phyloP scores from a whole-genome alignment of 805 yeast species.

The Wickerhamiella siamensis region DNA sequence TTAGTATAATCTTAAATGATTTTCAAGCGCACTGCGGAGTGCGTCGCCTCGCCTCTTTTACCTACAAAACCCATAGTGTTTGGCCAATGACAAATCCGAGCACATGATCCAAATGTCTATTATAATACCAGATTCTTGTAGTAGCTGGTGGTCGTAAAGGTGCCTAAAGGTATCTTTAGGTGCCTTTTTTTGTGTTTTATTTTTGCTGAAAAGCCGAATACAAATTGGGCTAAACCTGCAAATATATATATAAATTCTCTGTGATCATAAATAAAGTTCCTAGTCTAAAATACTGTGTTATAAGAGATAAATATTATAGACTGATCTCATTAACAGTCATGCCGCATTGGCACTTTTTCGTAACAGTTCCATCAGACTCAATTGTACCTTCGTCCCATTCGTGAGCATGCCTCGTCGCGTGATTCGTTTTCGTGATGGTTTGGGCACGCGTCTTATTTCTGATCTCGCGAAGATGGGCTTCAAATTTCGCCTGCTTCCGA shows the following conservation, averaged over 20 bases:
- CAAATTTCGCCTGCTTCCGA: slow-evolving; percentile 66
- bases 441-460: slow-evolving; percentile 85
- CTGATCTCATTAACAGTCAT: slow-evolving; percentile 12
- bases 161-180: no score
- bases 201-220: no score
- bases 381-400: slow-evolving; percentile 39
- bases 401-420: slow-evolving; percentile 50
- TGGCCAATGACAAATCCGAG: not conserved
- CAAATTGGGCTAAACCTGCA: no score
- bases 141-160: no score
- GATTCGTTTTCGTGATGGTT: slow-evolving; percentile 52
- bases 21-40: no score
- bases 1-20: not conserved
- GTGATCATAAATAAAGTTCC: no score
- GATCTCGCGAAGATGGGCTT: slow-evolving; percentile 71
- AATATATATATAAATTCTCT: no score
- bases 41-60: not conserved
- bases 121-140: no score
- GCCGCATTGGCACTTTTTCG: slow-evolving; percentile 16
- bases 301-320: not conserved
- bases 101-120: no score
- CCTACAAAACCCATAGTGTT: not conserved
- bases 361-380: slow-evolving; percentile 12
- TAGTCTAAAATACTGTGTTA: no score
- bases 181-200: no score